Base-by-base conservation (phyloP, 2,329 filamentous ascomycete species). In the Trichoderma asperellum region DNA sequence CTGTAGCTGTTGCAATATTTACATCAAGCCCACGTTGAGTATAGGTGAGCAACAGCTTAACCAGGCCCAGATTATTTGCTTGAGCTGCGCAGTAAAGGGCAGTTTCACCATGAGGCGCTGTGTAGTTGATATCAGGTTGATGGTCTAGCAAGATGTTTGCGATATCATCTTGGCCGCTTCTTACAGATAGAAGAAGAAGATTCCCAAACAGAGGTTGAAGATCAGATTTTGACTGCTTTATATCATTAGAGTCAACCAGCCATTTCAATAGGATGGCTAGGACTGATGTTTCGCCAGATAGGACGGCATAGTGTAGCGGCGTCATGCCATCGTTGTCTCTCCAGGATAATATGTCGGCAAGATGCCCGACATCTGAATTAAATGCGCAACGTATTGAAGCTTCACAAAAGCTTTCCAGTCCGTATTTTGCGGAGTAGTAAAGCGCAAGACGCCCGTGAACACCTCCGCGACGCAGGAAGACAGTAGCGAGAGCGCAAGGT, bases 41-140 rank as follows among this genome's bases (percentile, higher is more conserved):
- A 11, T 68, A 56, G 14, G 35, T 57, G n/a, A 75, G 69, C 43
- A 76, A 18, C 4, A 63, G 40, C 5, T 49, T 64, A 10, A 68
- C 40, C 1, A 65, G 55, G 18, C 73, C 68, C 21, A 64, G 6
- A 5, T 69, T 66, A 2, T 75, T 73, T 7, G 70, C 49, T 47
- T 71, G 73, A 18, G 74, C 71, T 2, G 76, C 77, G 59, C 73
- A 43, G 67, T 77, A 73, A 5, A 78, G 72, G 2, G 73, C 71
- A 12, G 73, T 75, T 52, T 75, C 72, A 14, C 71, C 73, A 58
- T 71, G 68, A 14, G 60, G 67, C 24, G 67, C 67, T 37, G 59
- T 53, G 52, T 65, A 58, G 32, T 61, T 40, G 55, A 71, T 34
- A 62, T 73, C 62, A 58, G 57, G 11, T 14, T 37, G 21, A 49